These are phyloP conservation scores for Malassezia caprae DNA, from an alignment of 1,284 basidiomycete species.

Conservation along the genomic window DNA sequence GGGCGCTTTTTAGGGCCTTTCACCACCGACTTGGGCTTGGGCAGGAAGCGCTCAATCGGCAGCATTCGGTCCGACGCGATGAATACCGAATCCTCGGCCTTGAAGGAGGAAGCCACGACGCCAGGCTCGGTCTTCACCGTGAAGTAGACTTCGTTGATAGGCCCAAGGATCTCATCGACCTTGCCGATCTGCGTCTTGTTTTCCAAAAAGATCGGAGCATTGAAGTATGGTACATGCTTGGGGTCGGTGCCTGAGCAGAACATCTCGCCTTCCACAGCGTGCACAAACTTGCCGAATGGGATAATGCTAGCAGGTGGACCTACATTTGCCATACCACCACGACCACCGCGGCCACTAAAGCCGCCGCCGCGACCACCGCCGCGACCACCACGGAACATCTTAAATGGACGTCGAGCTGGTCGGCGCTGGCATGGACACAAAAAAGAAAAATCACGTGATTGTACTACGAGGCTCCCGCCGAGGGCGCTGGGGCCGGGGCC, in stretches of 20 bases:
- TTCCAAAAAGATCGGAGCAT: constrained; percentile 95
- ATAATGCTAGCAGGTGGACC: constrained; percentile 45
- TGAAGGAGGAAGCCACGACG: constrained; percentile 89
- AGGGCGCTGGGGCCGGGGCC: background rate
- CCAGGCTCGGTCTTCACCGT: constrained; percentile 95
- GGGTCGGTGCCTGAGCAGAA: constrained; percentile 71
- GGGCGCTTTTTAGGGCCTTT: constrained; percentile 33
- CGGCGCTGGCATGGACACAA: background rate
- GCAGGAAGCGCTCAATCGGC: constrained; percentile 91
- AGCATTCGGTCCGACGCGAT: constrained; percentile 91
- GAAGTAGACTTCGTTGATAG: constrained; percentile 97
- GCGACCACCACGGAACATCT: constrained; percentile 21
- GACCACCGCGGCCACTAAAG: constrained; percentile 32
- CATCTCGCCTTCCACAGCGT: constrained; percentile 98
- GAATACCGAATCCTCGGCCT: constrained; percentile 95
- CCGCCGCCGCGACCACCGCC: constrained; percentile 35
- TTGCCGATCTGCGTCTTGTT: constrained; percentile 94
- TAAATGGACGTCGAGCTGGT: background rate
- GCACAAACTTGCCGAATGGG: constrained; percentile 44
- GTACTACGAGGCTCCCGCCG: background rate
- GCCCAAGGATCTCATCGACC: constrained; percentile 90
- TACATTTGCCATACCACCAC: constrained; percentile 32
- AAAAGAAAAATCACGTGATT: constrained; percentile 19
- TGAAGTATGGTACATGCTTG: constrained; percentile 77
- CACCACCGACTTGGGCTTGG: constrained; percentile 67